Conservation (phyloP, 208 protist genomes). For the Phytomonas francai region DNA sequence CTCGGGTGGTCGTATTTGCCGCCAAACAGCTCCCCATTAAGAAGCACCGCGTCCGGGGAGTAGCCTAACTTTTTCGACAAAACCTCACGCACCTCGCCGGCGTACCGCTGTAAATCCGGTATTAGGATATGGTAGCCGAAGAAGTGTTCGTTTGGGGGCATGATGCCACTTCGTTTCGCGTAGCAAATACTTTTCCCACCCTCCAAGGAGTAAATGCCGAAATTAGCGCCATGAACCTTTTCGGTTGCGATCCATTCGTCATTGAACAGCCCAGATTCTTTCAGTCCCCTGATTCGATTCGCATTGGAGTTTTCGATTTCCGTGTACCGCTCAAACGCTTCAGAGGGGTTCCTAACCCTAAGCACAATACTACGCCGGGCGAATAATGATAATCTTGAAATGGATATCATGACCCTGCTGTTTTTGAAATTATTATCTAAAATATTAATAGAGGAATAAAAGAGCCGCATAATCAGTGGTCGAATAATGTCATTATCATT, state of each 20-base stretch:
- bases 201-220: conserved; percentile 74
- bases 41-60: conserved; percentile 39
- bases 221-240: conserved; percentile 87
- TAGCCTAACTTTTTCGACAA: conserved; percentile 20
- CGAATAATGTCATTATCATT: background rate
- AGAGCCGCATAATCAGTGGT: background rate
- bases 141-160: conserved; percentile 72
- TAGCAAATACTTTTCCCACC: conserved; percentile 46
- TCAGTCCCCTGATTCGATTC: conserved; percentile 48
- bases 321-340: conserved; percentile 70
- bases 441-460: background rate
- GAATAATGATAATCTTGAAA: background rate
- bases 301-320: conserved; percentile 80
- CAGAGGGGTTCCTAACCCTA: background rate
- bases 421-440: background rate
- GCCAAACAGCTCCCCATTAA: conserved; percentile 84
- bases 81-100: conserved; percentile 27
- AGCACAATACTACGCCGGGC: background rate
- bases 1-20: conserved; percentile 82
- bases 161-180: conserved; percentile 77
- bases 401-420: background rate
- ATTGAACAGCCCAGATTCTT: conserved; percentile 34
- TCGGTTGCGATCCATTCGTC: conserved; percentile 87
- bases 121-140: conserved; percentile 81
- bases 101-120: conserved; percentile 49